Percentiles rank a stretch among this genome's conserved stretches.
Conservation (phyloP, 257 asterid genomes). For the Lavandula angustifolia region DNA sequence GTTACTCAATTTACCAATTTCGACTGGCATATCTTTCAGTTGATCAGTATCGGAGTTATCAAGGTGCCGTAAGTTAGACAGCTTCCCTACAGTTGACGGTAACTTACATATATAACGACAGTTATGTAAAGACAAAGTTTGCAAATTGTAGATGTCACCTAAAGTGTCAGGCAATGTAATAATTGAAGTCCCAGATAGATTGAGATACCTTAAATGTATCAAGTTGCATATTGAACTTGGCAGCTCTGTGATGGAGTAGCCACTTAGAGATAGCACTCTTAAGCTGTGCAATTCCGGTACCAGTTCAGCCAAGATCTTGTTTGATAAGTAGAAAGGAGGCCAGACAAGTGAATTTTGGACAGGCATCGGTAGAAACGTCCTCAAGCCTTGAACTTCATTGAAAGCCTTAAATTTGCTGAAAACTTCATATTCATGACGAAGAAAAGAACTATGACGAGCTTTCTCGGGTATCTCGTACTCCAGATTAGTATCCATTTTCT, state of each 20-base stretch:
- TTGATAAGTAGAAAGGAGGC: conserved; percentile 56
- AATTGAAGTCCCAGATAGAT: conserved; percentile 57
- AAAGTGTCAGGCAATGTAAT: conserved; percentile 44
- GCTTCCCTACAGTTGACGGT: conserved; percentile 54
- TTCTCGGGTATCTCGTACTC: conserved; percentile 33
- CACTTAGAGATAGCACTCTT: conserved; percentile 55
- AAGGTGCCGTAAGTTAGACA: conserved; percentile 56
- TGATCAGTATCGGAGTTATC: conserved; percentile 58
- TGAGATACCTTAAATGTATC: conserved; percentile 54
- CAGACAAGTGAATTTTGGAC: conserved; percentile 47
- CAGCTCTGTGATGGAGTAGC: conserved; percentile 53
- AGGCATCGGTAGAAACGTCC: conserved; percentile 70
- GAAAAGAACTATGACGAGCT: conserved; percentile 51
- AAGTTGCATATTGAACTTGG: conserved; percentile 51
- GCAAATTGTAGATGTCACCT: conserved; percentile 44
- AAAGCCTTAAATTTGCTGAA: conserved; percentile 43
- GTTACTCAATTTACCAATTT: conserved; percentile 45
- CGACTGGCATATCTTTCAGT: conserved; percentile 57
- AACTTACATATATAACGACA: conserved; percentile 54
- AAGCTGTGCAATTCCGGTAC: conserved; percentile 46
- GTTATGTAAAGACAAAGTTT: conserved; percentile 52
- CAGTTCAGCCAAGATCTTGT: conserved; percentile 45
- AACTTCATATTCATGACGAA: conserved; percentile 42
- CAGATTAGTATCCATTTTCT: conserved; percentile 47
- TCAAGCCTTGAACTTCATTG: conserved; percentile 39